Conservation (phyloP, 208 protist species). For the Trypanosoma grayi region DNA sequence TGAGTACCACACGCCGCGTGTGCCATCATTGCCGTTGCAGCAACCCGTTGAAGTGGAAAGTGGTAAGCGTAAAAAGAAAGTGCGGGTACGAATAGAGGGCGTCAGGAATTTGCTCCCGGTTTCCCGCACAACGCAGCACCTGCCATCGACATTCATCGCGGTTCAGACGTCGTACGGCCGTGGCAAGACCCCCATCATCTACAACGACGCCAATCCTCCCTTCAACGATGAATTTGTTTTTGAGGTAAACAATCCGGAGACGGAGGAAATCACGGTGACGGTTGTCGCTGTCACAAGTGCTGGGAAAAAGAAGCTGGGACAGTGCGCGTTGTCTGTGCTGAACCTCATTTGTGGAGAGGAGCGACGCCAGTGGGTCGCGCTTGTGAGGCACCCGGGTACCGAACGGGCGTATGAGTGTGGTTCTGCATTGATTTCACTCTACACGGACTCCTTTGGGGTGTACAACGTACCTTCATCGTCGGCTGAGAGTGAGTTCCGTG, state of each 20-base stretch:
- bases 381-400: slow-evolving; percentile 70
- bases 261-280: slow-evolving; percentile 66
- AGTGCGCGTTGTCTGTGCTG: slow-evolving; percentile 68
- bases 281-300: slow-evolving; percentile 37
- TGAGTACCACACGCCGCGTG: slow-evolving; percentile 6
- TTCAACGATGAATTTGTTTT: slow-evolving; percentile 86
- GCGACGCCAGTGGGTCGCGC: slow-evolving; percentile 55
- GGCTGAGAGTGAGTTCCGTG: slow-evolving; percentile 52
- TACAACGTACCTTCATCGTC: slow-evolving; percentile 34
- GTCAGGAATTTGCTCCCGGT: slow-evolving; percentile 38
- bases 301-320: slow-evolving; percentile 43
- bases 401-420: slow-evolving; percentile 70
- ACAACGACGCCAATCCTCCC: slow-evolving; percentile 40
- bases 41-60: background rate
- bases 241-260: slow-evolving; percentile 38
- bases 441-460: slow-evolving; percentile 63
- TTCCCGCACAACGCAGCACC: slow-evolving; percentile 22
- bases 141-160: slow-evolving; percentile 43
- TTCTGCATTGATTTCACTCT: slow-evolving; percentile 63
- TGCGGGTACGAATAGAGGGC: slow-evolving; percentile 64
- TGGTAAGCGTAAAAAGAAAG: background rate
- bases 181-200: slow-evolving; percentile 48
- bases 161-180: slow-evolving; percentile 63
- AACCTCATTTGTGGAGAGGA: slow-evolving; percentile 57
- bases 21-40: background rate